These are phyloP conservation scores for Backusella luteola DNA, from an alignment of 192 early-diverging fungal genomes.

Conservation along the genomic window DNA sequence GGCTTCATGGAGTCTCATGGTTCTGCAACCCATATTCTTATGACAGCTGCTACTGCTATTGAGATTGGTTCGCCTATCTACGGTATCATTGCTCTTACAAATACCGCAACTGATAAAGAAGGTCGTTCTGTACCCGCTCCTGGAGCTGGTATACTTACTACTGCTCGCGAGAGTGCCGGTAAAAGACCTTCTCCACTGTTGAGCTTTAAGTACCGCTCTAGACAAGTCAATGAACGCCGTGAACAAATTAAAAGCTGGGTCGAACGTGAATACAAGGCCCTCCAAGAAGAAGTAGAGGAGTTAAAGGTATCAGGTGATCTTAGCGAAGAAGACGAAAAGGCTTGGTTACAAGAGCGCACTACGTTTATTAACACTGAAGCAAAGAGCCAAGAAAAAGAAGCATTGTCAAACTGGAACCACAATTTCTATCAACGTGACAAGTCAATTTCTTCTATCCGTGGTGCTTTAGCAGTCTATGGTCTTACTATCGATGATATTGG, in stretches of 20 bases:
- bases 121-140: constrained; percentile 93
- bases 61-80: constrained; percentile 93
- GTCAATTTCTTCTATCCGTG: constrained; percentile 80
- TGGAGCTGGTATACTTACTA: constrained; percentile 90
- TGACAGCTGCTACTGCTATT: constrained; percentile 84
- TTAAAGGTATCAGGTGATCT: constrained; percentile 45
- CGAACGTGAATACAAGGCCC: constrained; percentile 66
- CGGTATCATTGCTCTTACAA: constrained; percentile 84
- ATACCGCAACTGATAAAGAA: constrained; percentile 93
- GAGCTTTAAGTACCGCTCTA: constrained; percentile 80
- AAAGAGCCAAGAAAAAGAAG: constrained; percentile 72
- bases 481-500: constrained; percentile 91
- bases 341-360: constrained; percentile 44
- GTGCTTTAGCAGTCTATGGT: constrained; percentile 84
- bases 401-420: constrained; percentile 71
- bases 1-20: constrained; percentile 95
- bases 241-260: constrained; percentile 80
- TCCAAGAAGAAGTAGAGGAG: constrained; percentile 66
- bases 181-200: constrained; percentile 61
- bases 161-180: constrained; percentile 70
- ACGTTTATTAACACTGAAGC: constrained; percentile 57
- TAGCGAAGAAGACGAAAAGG: constrained; percentile 43
- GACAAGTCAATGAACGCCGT: constrained; percentile 70
- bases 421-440: constrained; percentile 77
- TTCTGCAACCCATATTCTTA: constrained; percentile 85